phyloP scores from a whole-genome alignment of 495 filamentous ascomycete genomes.

The Penicillium silybi region DNA sequence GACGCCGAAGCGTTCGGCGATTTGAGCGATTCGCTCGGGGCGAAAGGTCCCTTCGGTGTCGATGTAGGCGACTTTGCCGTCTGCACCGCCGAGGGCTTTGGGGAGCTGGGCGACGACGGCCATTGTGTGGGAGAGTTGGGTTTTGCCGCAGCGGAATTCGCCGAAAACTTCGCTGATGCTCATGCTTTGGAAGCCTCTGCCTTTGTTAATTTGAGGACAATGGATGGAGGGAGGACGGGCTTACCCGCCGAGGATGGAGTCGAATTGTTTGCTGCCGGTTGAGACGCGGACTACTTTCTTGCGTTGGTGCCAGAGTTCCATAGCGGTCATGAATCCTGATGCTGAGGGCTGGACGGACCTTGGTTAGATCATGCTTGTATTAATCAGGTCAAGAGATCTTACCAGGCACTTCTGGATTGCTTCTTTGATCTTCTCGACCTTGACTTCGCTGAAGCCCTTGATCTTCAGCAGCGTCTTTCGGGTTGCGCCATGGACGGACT shows the following conservation, averaged over 20 bases:
- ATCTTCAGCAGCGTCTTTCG: constrained; percentile 66
- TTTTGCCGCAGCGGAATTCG: constrained; percentile 78
- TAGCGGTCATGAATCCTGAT: constrained; percentile 72
- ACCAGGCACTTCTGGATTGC: constrained; percentile 69
- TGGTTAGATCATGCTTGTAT: neutral
- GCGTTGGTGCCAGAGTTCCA: constrained; percentile 64
- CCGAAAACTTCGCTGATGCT: constrained; percentile 73
- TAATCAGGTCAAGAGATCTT: neutral
- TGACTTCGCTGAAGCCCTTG: constrained; percentile 76
- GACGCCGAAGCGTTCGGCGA: constrained; percentile 70
- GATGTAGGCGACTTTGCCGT: constrained; percentile 78
- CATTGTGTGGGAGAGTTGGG: constrained; percentile 66
- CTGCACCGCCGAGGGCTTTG: constrained; percentile 65
- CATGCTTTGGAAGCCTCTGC: constrained; percentile 73
- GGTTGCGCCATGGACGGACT: constrained; percentile 66
- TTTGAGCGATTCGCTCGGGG: constrained; percentile 67
- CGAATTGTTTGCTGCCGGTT: constrained; percentile 73
- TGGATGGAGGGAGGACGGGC: neutral
- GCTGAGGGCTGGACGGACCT: constrained; percentile 49
- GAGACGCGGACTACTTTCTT: constrained; percentile 67
- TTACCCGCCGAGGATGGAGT: constrained; percentile 67
- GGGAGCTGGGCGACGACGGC: constrained; percentile 59
- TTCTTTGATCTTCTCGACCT: constrained; percentile 80
- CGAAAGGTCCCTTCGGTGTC: constrained; percentile 79
- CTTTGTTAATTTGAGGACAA: neutral